Conservation (phyloP, 805 yeast genomes). For the Babjeviella inositovora region DNA sequence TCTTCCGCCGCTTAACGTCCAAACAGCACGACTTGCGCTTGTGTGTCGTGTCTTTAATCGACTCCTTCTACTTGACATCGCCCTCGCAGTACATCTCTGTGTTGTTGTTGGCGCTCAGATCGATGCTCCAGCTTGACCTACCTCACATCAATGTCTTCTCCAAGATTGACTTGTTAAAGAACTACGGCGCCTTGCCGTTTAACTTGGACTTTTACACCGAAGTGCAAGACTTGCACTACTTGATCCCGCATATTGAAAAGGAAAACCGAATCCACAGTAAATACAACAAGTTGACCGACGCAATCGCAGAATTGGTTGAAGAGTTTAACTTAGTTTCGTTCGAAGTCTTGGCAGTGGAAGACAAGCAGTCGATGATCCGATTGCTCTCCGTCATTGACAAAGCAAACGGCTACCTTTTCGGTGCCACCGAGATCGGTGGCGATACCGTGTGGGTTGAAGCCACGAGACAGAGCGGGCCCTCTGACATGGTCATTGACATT, state of each 20-base stretch:
- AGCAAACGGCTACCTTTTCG: conserved; percentile 88
- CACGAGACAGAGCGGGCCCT: conserved; percentile 47
- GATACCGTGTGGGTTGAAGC: conserved; percentile 98
- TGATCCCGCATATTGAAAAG: conserved; percentile 51
- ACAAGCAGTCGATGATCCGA: conserved; percentile 82
- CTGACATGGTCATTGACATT: conserved; percentile 44
- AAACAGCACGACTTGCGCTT: conserved; percentile 53
- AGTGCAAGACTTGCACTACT: conserved; percentile 64
- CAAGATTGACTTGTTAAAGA: conserved; percentile 69
- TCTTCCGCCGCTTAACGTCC: conserved; percentile 44
- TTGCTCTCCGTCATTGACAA: conserved; percentile 68
- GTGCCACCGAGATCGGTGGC: conserved; percentile 90
- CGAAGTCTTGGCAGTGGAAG: conserved; percentile 83
- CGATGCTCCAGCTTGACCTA: conserved; percentile 84
- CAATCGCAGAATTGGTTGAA: conserved; percentile 69
- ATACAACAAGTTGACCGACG: conserved; percentile 47
- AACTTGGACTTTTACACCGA: conserved; percentile 79
- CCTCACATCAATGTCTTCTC: conserved; percentile 91
- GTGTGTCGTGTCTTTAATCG: conserved; percentile 78
- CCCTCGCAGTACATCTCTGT: conserved; percentile 86
- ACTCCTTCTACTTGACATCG: conserved; percentile 63
- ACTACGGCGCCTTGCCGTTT: conserved; percentile 73
- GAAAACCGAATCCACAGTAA: conserved; percentile 40
- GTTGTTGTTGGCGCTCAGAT: conserved; percentile 62
- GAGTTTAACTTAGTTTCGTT: conserved; percentile 81